A percentile compares a stretch with the other conserved stretches of the same genome.
Conservation (phyloP, 805 yeast genomes). For the Zygoascus biomembranicola region DNA sequence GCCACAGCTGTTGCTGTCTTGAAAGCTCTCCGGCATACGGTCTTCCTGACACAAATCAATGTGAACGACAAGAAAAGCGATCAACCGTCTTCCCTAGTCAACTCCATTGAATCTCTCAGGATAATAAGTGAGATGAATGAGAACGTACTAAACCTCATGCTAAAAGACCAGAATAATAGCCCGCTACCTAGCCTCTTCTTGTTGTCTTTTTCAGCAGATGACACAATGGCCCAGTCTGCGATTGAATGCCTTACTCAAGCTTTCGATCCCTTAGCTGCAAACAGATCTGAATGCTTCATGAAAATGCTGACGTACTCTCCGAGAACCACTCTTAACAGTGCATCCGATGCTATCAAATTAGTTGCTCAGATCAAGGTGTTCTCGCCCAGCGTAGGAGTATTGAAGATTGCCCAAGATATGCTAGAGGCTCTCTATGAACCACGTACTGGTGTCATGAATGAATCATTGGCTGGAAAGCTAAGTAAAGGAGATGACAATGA, state of each 20-base stretch:
- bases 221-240: constrained; percentile 55
- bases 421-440: constrained; percentile 57
- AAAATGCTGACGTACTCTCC: constrained; percentile 41
- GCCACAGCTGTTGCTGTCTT: neutral
- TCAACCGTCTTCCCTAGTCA: neutral
- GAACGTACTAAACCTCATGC: constrained; percentile 21
- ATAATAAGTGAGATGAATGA: constrained; percentile 35
- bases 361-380: constrained; percentile 42
- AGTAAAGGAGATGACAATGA: constrained; percentile 20
- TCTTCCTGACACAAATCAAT: neutral
- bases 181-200: constrained; percentile 65
- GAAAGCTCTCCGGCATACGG: neutral
- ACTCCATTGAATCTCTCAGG: constrained; percentile 17
- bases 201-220: constrained; percentile 57
- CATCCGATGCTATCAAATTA: constrained; percentile 37
- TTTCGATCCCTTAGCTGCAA: constrained; percentile 48
- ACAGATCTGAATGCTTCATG: constrained; percentile 65
- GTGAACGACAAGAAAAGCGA: neutral
- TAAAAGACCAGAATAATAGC: constrained; percentile 30
- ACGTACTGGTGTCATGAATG: constrained; percentile 44
- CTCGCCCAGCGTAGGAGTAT: constrained; percentile 70
- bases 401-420: constrained; percentile 69
- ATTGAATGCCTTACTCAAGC: constrained; percentile 66
- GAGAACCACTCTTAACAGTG: constrained; percentile 39
- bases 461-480: constrained; percentile 22